Percentiles rank a stretch among this genome's conserved stretches.
Conservation (phyloP, 192 early-diverging fungal species). For the Coemansia sp. region DNA sequence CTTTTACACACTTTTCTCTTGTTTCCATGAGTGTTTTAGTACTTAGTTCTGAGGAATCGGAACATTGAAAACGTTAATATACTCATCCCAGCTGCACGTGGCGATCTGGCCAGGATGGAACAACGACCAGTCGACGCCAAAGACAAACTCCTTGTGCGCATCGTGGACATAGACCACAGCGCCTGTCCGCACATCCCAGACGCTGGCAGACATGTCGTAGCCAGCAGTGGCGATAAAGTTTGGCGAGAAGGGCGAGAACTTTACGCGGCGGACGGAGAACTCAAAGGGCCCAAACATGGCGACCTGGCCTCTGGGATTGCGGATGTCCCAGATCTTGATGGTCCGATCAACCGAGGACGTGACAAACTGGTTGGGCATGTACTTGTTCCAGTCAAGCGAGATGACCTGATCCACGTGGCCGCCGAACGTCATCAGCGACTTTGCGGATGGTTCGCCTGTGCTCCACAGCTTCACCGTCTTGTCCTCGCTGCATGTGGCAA, state of each 20-base stretch:
- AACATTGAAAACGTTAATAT: constrained; percentile 64
- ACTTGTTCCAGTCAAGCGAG: constrained; percentile 98
- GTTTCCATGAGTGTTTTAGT: neutral
- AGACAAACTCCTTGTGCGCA: constrained; percentile 92
- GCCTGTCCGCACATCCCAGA: constrained; percentile 77
- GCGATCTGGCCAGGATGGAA: constrained; percentile 86
- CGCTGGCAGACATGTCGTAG: constrained; percentile 96
- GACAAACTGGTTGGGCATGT: constrained; percentile 76
- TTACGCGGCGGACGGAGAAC: constrained; percentile 88
- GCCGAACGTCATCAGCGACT: constrained; percentile 62
- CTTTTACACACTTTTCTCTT: neutral
- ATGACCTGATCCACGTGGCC: constrained; percentile 89
- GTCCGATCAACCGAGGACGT: constrained; percentile 88
- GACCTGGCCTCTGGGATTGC: constrained; percentile 71
- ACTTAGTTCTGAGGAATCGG: constrained; percentile 18
- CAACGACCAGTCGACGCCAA: constrained; percentile 91
- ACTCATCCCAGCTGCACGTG: constrained; percentile 97
- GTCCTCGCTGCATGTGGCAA: constrained; percentile 92
- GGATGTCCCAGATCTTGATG: constrained; percentile 90
- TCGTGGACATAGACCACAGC: constrained; percentile 72
- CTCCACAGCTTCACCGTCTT: constrained; percentile 93
- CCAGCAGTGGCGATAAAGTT: constrained; percentile 77
- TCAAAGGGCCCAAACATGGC: constrained; percentile 82
- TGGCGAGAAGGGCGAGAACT: constrained; percentile 88
- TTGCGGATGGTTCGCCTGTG: constrained; percentile 61